Base-by-base conservation (phyloP, 352 stramenopile species). In the Globisporangium cystogenes region DNA sequence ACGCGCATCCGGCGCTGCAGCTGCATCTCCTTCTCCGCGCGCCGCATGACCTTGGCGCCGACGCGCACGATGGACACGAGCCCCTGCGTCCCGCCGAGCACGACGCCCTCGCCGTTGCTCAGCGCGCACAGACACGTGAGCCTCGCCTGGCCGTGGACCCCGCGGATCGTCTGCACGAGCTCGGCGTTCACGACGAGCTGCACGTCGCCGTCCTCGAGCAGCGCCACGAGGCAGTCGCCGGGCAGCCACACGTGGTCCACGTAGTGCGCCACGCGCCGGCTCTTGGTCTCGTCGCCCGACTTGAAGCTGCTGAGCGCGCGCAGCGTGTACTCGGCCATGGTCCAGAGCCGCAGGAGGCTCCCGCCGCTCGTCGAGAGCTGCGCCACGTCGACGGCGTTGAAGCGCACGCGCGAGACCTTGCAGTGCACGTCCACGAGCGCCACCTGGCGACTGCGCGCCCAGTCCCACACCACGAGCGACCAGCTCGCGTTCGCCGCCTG, bases 371-470 rank as follows among this genome's bases (percentile, higher is more conserved):
- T 87, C 20, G 82, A 89, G 8, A 93, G 43, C 59, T 93, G 79
- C 4, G 76, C 82, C 71, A 90, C 85, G 53, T 93, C 82, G 40
- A 89, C 73, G 18, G 67, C 52, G 55, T 93, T 93, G 48, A 93
- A 93, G 20, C 68, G 76, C 21, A 90, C 76, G 29, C 82, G 68
- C 44, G 79, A 80, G 35, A 90, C 79, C 27, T 82, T 72, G 53
- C 64, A 82, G 40, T 90, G 78, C n/a, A 90, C 76, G 10, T 90
- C 77, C 1, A 57, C 64, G 23, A 74, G 50, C 7, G 82, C 79
- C 14, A 93, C 56, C 60, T 87, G 75, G 1, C 82, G 62, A 12
- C 74, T 76, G 4, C 77, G 71, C n/a, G 65, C 68, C 82, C 82
- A 93, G 54, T 93, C 82, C 79, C 77, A 93, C 3, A 93, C 70